Percentiles rank a stretch among this genome's conserved stretches.
phyloP scores from a whole-genome alignment of 2,329 filamentous ascomycete genomes.

The Cercospora zeina region DNA sequence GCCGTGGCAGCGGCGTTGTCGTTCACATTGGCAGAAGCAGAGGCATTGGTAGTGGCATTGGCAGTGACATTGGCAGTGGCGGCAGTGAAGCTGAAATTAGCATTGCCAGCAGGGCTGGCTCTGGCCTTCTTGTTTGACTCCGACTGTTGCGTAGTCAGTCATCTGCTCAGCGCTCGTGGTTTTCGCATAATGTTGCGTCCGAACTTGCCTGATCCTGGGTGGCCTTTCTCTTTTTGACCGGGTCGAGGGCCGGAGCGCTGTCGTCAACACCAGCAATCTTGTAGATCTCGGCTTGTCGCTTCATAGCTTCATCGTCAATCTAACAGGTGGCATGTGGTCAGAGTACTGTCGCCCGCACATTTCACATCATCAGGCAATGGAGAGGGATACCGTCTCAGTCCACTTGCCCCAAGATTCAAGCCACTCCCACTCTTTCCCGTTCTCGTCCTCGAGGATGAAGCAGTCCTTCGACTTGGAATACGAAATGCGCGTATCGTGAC shows the following conservation, averaged over 20 bases:
- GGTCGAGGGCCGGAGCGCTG: slow-evolving; percentile 42
- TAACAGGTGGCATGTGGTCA: slow-evolving; percentile 37
- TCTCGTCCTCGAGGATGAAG: slow-evolving; percentile 79
- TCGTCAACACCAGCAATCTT: slow-evolving; percentile 61
- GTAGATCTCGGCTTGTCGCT: slow-evolving; percentile 63
- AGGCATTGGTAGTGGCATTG: slow-evolving; percentile 19
- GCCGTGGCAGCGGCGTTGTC: slow-evolving; percentile 13
- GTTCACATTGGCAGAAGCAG: slow-evolving; percentile 20
- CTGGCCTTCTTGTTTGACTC: slow-evolving; percentile 26
- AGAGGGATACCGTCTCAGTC: slow-evolving; percentile 61
- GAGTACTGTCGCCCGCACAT: slow-evolving; percentile 19
- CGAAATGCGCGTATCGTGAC: slow-evolving; percentile 76
- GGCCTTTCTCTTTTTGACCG: slow-evolving; percentile 46
- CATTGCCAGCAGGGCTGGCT: slow-evolving; percentile 19
- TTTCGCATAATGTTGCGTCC: neutral
- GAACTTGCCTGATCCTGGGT: slow-evolving; percentile 39
- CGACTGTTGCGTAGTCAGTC: slow-evolving; percentile 12
- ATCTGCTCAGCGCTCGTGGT: neutral
- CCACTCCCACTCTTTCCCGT: slow-evolving; percentile 83
- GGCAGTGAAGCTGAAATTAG: slow-evolving; percentile 19
- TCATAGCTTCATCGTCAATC: slow-evolving; percentile 61
- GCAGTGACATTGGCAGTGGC: slow-evolving; percentile 10
- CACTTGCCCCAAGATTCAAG: slow-evolving; percentile 70
- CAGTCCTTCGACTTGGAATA: slow-evolving; percentile 76
- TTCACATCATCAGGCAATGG: neutral